phyloP scores from a whole-genome alignment of 768 basidiomycete species.

The Kwoniella heveanensis region DNA sequence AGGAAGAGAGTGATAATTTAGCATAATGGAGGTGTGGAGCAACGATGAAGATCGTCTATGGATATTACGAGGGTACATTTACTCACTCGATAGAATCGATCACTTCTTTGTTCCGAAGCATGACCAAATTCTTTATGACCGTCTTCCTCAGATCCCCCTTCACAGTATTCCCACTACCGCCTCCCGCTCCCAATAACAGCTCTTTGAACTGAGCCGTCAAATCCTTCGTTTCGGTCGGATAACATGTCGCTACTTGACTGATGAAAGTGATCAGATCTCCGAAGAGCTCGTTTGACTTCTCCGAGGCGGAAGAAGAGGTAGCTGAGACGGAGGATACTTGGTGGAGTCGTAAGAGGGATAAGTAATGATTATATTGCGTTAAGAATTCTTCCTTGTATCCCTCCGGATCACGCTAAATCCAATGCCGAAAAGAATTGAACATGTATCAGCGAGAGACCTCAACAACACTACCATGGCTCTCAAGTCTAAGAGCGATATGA shows the following conservation, averaged over 20 bases:
- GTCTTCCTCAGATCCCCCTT: slow-evolving; percentile 66
- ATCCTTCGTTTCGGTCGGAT: slow-evolving; percentile 83
- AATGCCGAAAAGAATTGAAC: not conserved
- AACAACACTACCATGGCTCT: no score
- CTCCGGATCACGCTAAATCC: slow-evolving; percentile 69
- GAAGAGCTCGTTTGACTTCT: slow-evolving; percentile 76
- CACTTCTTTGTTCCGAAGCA: slow-evolving; percentile 89
- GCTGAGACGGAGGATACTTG: slow-evolving; percentile 51
- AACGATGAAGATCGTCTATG: no score
- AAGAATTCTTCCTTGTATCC: slow-evolving; percentile 93
- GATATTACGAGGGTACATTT: not conserved
- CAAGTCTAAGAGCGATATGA: no score
- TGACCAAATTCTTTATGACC: slow-evolving; percentile 85
- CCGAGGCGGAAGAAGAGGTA: slow-evolving; percentile 53
- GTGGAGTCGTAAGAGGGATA: slow-evolving; percentile 82
- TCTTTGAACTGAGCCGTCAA: slow-evolving; percentile 79
- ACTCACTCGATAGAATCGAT: slow-evolving; percentile 88
- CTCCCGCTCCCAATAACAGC: slow-evolving; percentile 64
- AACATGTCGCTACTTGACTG: slow-evolving; percentile 90
- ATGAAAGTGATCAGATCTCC: slow-evolving; percentile 88
- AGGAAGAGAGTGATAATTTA: not conserved
- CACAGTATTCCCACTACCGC: slow-evolving; percentile 33
- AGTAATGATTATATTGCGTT: slow-evolving; percentile 95
- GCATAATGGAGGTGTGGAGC: no score
- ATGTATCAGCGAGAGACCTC: not conserved